Percentiles rank a stretch among this genome's conserved stretches.
Evolutionary conservation across 2,329 filamentous ascomycete genomes (phyloP).

Genomic region (Aspergillus clavatus): DNA sequence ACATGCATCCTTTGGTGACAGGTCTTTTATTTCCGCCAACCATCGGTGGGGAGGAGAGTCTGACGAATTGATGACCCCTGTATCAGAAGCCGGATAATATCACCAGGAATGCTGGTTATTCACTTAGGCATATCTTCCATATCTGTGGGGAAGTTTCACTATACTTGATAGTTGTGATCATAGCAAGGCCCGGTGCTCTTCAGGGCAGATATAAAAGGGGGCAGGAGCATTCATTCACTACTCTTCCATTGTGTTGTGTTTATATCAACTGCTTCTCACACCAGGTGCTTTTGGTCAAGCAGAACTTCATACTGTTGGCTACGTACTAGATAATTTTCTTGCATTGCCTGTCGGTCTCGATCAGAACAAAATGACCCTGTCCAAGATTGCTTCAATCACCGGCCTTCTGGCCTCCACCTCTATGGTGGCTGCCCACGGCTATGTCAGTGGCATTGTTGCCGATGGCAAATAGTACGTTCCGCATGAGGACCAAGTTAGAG

Average conservation of each 20-base stretch:
- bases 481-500: background rate
- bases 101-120: background rate
- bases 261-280: background rate
- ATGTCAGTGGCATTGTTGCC: constrained; percentile 27
- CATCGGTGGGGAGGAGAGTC: constrained; percentile 5
- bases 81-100: background rate
- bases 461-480: constrained; percentile 24
- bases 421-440: constrained; percentile 34
- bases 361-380: constrained; percentile 21
- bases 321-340: constrained; percentile 9
- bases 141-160: background rate
- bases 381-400: constrained; percentile 20
- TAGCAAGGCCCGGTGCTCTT: background rate
- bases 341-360: background rate
- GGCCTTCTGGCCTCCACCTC: constrained; percentile 26
- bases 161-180: background rate
- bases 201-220: constrained; percentile 14
- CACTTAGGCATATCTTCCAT: background rate
- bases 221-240: background rate
- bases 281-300: constrained; percentile 10
- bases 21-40: background rate
- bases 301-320: constrained; percentile 11
- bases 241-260: background rate
- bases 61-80: constrained; percentile 4
- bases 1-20: background rate